Base-by-base conservation (phyloP, 1,284 basidiomycete genomes). In the Trichosporon coremiiforme region DNA sequence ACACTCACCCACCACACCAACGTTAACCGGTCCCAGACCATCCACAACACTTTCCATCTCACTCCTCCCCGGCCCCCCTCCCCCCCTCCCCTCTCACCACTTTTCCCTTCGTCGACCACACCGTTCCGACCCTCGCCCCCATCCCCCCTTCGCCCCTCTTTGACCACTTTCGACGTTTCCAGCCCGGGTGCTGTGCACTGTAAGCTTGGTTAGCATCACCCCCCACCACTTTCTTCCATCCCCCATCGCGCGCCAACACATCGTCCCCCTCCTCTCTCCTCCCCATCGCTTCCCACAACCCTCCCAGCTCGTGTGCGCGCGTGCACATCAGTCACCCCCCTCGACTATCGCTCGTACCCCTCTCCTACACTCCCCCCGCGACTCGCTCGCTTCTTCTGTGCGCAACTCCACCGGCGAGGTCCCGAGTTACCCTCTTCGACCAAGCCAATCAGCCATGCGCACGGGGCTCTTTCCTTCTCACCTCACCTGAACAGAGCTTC, bases 151-250 rank as follows among this genome's bases (percentile, higher is more conserved):
- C 15, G 6, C 55, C 15, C 57, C 57, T 8, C 57, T 12, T 60
- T 8, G 22, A 15, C 20, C 53, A 15, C 55, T 62, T 62, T 33
- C 29, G 22, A 13, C 29, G 29, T 33, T n/a, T 33, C 57, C 31
- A n/a, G 31, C 29, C 57, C 29, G 57, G 57, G 57, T 62, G 57
- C 57, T 62, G 57, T 62, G 57, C 57, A 62, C 57, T 62, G 57
- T 62, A 62, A 62, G 57, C 57, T 62, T 62, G 33, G 57, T 62
- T 33, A 62, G 57, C 57, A 62, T 62, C 57, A 15, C 29, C 31
- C 50, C 47, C 20, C 55, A 13, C 31, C 55, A 29, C 53, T 25
- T 55, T 29, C 53, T 13, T 13, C 53, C 53, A 12, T 1, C 15
- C 12, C 10, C 41, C 17, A 47, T 20, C 45, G 15, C 45, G 20